A percentile compares a stretch with the other conserved stretches of the same genome.
phyloP scores from a whole-genome alignment of 1,284 basidiomycete species.

The Blastosporella zonata region DNA sequence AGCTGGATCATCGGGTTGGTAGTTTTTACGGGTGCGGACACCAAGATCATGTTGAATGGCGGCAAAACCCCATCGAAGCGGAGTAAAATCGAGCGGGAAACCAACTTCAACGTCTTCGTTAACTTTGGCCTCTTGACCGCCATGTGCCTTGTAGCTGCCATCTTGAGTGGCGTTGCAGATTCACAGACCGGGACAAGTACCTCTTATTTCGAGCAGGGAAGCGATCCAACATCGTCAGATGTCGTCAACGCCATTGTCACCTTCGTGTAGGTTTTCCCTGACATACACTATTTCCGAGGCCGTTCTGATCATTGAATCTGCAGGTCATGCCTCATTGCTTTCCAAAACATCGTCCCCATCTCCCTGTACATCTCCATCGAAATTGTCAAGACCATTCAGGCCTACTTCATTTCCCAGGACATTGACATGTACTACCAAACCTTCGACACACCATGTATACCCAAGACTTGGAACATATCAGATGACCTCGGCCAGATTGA shows the following conservation, averaged over 20 bases:
- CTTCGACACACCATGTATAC: conserved; percentile 85
- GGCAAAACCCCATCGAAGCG: conserved; percentile 91
- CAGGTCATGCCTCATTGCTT: conserved; percentile 86
- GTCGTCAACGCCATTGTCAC: conserved; percentile 85
- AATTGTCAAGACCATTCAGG: conserved; percentile 97
- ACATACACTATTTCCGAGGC: conserved; percentile 1
- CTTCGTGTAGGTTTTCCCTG: conserved; percentile 68
- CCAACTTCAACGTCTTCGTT: conserved; percentile 97
- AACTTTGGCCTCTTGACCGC: conserved; percentile 82
- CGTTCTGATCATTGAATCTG: background rate
- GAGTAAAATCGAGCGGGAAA: conserved; percentile 96
- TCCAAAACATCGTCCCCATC: conserved; percentile 98
- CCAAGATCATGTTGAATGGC: conserved; percentile 98
- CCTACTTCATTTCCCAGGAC: conserved; percentile 97
- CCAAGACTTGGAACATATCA: conserved; percentile 98
- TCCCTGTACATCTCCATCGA: conserved; percentile 98
- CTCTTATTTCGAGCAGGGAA: conserved; percentile 67
- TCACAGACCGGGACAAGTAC: conserved; percentile 64
- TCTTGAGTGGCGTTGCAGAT: conserved; percentile 76
- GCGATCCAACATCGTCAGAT: conserved; percentile 58
- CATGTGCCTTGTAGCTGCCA: conserved; percentile 76
- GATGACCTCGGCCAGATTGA: conserved; percentile 98
- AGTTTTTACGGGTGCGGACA: conserved; percentile 92
- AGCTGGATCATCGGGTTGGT: conserved; percentile 94
- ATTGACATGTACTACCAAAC: conserved; percentile 95